Evolutionary conservation across 805 yeast genomes (phyloP).

Genomic region (Suhomyces vadensis): DNA sequence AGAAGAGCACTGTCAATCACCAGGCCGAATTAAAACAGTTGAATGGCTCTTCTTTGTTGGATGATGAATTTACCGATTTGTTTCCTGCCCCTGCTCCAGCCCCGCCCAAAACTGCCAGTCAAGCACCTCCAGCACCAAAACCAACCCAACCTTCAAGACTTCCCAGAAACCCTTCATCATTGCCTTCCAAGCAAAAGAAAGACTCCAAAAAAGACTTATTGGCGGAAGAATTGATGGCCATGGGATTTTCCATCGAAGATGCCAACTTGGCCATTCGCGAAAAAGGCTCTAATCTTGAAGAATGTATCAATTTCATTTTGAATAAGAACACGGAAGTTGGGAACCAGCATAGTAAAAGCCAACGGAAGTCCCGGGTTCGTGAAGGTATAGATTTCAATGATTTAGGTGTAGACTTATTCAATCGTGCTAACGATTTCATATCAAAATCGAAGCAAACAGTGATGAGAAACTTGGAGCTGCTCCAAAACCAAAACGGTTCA

Average conservation of each 20-base stretch:
- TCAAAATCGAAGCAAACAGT: constrained; percentile 61
- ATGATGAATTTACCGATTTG: constrained; percentile 47
- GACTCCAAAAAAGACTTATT: constrained; percentile 39
- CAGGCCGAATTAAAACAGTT: background rate
- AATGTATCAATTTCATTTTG: constrained; percentile 69
- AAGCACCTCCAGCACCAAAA: constrained; percentile 3
- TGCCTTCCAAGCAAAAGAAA: background rate
- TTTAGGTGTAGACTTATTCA: constrained; percentile 54
- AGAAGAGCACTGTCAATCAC: background rate
- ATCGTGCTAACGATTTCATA: constrained; percentile 59
- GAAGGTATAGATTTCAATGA: constrained; percentile 39
- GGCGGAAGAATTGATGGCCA: constrained; percentile 71
- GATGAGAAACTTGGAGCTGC: constrained; percentile 61
- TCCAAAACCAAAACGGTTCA: constrained; percentile 32
- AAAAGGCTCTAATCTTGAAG: constrained; percentile 61
- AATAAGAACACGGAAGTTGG: constrained; percentile 24
- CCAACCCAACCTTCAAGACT: background rate
- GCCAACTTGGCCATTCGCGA: constrained; percentile 60
- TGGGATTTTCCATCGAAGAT: constrained; percentile 69
- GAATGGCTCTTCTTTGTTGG: constrained; percentile 25
- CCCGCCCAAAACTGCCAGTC: background rate
- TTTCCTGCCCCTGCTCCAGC: constrained; percentile 15
- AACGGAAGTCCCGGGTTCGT: background rate
- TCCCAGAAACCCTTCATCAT: background rate
- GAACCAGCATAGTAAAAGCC: background rate